These are phyloP conservation scores for Termitomyces sp. DNA, from an alignment of 768 basidiomycete species.

Conservation along the genomic window DNA sequence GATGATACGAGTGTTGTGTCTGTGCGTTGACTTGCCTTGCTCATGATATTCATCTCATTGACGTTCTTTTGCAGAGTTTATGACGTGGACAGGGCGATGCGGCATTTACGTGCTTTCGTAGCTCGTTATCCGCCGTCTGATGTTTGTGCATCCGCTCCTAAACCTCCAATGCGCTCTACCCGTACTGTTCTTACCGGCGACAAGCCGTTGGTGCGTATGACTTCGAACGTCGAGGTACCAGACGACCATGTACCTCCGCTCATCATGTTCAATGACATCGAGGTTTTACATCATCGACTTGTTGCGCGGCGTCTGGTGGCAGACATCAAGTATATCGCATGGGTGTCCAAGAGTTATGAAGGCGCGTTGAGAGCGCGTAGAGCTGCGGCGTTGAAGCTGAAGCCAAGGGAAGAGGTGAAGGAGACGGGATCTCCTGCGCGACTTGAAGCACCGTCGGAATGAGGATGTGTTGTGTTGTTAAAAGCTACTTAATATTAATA, in stretches of 20 bases:
- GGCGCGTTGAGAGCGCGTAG: constrained; percentile 59
- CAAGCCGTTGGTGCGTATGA: constrained; percentile 69
- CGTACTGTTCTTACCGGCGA: constrained; percentile 47
- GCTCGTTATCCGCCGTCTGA: constrained; percentile 54
- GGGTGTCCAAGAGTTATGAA: constrained; percentile 68
- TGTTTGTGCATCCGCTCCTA: constrained; percentile 36
- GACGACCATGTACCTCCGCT: constrained; percentile 82
- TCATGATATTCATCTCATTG: background rate
- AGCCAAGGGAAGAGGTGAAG: background rate
- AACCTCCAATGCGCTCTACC: constrained; percentile 49
- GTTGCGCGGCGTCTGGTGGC: constrained; percentile 35
- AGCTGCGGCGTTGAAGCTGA: constrained; percentile 35
- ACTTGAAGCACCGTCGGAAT: constrained; percentile 1
- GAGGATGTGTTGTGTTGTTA: background rate
- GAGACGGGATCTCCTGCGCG: background rate
- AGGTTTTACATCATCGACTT: constrained; percentile 70
- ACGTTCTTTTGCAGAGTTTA: constrained; percentile 31
- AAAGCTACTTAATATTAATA: background rate
- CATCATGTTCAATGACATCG: constrained; percentile 71
- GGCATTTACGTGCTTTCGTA: constrained; percentile 56
- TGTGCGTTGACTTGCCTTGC: constrained; percentile 38
- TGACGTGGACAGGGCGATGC: constrained; percentile 46
- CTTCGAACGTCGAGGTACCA: constrained; percentile 47
- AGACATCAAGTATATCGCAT: constrained; percentile 66
- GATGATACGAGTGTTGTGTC: constrained; percentile 56